A percentile compares a stretch with the other conserved stretches of the same genome.
Evolutionary conservation across 805 yeast genomes (phyloP).

Genomic region (Kluyveromyces nonfermentans): DNA sequence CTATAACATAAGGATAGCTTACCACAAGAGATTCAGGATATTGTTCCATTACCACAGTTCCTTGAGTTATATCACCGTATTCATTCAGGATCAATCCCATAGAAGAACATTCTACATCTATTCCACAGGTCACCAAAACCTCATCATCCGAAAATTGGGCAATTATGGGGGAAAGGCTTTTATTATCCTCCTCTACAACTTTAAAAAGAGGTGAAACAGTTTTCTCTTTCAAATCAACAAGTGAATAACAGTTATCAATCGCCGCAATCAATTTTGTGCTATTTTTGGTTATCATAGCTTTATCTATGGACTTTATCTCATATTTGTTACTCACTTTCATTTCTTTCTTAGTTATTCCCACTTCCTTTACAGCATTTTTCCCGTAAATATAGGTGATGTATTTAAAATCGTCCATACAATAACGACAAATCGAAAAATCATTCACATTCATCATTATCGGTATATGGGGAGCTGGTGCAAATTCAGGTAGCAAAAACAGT

Average conservation of each 20-base stretch:
- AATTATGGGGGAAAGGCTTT: conserved; percentile 18
- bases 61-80: conserved; percentile 25
- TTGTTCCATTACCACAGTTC: conserved; percentile 21
- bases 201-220: conserved; percentile 19
- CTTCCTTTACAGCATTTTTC: conserved; percentile 9
- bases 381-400: conserved; percentile 12
- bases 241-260: conserved; percentile 17
- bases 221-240: conserved; percentile 13
- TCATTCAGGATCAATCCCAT: conserved; percentile 26
- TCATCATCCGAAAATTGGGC: conserved; percentile 11
- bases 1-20: conserved; percentile 19
- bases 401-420: conserved; percentile 10
- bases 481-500: conserved; percentile 26
- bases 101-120: conserved; percentile 15
- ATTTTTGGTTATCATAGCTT: conserved; percentile 10
- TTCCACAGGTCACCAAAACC: conserved; percentile 26
- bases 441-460: conserved; percentile 10
- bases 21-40: conserved; percentile 19
- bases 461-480: conserved; percentile 27
- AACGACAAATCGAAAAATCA: conserved; percentile 14
- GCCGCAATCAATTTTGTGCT: conserved; percentile 15
- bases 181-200: conserved; percentile 18
- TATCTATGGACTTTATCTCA: conserved; percentile 10
- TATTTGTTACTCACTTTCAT: conserved; percentile 6
- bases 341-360: conserved; percentile 9